Percentiles rank a stretch among this genome's conserved stretches.
Conservation (phyloP, 495 filamentous ascomycete species). For the Amphirosellinia nigrospora region DNA sequence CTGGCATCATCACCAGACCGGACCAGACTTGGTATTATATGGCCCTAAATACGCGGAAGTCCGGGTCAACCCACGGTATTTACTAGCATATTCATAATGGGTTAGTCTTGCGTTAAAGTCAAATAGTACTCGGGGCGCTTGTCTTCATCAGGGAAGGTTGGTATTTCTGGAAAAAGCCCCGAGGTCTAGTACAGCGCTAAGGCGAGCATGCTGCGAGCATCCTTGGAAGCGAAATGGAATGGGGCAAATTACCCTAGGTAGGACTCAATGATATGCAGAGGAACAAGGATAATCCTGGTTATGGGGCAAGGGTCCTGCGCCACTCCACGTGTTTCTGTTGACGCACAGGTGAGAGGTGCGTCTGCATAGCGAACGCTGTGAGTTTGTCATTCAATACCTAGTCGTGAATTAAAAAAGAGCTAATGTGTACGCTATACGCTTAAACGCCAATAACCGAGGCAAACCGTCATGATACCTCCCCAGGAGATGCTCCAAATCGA, state of each 20-base stretch:
- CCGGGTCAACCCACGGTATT: not conserved
- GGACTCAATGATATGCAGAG: not conserved
- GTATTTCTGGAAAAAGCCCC: not conserved
- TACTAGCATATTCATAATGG: not conserved
- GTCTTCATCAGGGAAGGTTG: not conserved
- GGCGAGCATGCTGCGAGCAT: not conserved
- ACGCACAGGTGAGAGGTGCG: conserved; percentile 4
- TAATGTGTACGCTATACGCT: conserved; percentile 41
- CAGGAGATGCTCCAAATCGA: not conserved
- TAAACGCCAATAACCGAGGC: conserved; percentile 57
- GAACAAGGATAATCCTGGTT: not conserved
- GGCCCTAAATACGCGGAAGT: conserved; percentile 5
- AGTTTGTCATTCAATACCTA: not conserved
- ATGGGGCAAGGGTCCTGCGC: not conserved
- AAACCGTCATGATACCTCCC: conserved; percentile 43
- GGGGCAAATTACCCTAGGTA: not conserved
- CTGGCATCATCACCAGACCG: not conserved
- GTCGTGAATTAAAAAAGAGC: conserved; percentile 1
- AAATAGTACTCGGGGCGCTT: not conserved
- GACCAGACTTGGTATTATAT: not conserved
- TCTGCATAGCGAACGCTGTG: not conserved
- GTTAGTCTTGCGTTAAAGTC: not conserved
- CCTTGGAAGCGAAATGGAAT: not conserved
- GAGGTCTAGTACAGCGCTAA: not conserved
- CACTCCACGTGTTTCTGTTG: conserved; percentile 9